Evolutionary conservation across 805 yeast species (phyloP).

Genomic region (Candida chauliodis): DNA sequence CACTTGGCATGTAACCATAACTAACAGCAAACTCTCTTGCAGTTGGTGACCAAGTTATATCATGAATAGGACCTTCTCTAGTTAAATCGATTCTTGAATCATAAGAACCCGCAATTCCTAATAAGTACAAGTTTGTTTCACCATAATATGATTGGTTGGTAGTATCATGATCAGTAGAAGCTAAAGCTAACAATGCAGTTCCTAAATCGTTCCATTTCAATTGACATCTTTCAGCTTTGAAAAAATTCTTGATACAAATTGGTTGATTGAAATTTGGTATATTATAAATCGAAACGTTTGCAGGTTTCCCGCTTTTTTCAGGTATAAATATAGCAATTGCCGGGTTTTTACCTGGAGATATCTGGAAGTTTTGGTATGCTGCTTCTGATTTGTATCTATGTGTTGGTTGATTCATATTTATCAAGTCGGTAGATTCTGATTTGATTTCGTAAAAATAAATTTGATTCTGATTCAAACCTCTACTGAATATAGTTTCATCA

Average conservation of each 20-base stretch:
- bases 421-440: slow-evolving; percentile 20
- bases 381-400: slow-evolving; percentile 55
- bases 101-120: slow-evolving; percentile 90
- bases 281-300: slow-evolving; percentile 78
- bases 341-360: slow-evolving; percentile 87
- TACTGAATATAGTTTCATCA: slow-evolving; percentile 71
- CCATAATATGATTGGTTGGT: slow-evolving; percentile 95
- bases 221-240: slow-evolving; percentile 92
- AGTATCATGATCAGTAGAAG: slow-evolving; percentile 93
- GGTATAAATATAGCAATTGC: slow-evolving; percentile 89
- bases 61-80: slow-evolving; percentile 96
- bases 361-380: slow-evolving; percentile 51
- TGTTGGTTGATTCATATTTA: slow-evolving; percentile 47
- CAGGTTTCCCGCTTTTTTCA: slow-evolving; percentile 84
- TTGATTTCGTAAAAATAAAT: slow-evolving; percentile 63
- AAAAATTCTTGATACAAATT: slow-evolving; percentile 80
- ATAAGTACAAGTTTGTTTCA: slow-evolving; percentile 84
- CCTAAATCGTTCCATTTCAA: slow-evolving; percentile 94
- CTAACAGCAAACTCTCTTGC: slow-evolving; percentile 96
- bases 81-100: slow-evolving; percentile 85
- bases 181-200: slow-evolving; percentile 87
- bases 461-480: slow-evolving; percentile 53
- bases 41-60: slow-evolving; percentile 94
- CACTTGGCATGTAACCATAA: slow-evolving; percentile 97
- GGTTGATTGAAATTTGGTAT: slow-evolving; percentile 74